Conservation (phyloP, 1,284 basidiomycete species). For the Coniophora puteana region DNA sequence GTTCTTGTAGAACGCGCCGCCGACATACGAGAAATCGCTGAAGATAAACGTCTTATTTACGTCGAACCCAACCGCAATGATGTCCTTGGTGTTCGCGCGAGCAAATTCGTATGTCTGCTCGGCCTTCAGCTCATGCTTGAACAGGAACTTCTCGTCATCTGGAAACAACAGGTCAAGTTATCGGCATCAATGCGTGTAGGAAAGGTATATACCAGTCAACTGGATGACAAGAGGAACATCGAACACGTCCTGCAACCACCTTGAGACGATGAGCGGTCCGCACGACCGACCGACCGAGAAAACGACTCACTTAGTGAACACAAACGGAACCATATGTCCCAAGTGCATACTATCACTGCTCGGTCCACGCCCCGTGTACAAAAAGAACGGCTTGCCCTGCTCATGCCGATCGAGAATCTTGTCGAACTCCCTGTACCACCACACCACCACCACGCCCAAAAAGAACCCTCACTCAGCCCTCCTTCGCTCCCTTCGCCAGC, state of each 20-base stretch:
- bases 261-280: conserved; percentile 26
- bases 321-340: conserved; percentile 96
- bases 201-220: conserved; percentile 66
- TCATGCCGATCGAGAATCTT: conserved; percentile 94
- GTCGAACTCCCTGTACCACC: conserved; percentile 76
- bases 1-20: conserved; percentile 93
- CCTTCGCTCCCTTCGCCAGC: conserved; percentile 1
- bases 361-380: conserved; percentile 97
- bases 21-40: conserved; percentile 87
- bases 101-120: conserved; percentile 89
- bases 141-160: conserved; percentile 99
- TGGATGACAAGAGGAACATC: conserved; percentile 93
- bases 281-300: not conserved
- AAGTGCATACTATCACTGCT: conserved; percentile 97
- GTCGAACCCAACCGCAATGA: conserved; percentile 95
- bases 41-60: conserved; percentile 97
- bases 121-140: conserved; percentile 91
- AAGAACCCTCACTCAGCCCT: not conserved
- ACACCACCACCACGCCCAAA: conserved; percentile 3
- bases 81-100: conserved; percentile 87
- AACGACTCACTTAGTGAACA: conserved; percentile 85
- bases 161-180: not conserved
- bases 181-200: not conserved
- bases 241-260: conserved; percentile 97
- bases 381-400: conserved; percentile 95